These are phyloP conservation scores for Suhomyces guaymorum DNA, from an alignment of 1,139 yeast genomes.

Conservation along the genomic window DNA sequence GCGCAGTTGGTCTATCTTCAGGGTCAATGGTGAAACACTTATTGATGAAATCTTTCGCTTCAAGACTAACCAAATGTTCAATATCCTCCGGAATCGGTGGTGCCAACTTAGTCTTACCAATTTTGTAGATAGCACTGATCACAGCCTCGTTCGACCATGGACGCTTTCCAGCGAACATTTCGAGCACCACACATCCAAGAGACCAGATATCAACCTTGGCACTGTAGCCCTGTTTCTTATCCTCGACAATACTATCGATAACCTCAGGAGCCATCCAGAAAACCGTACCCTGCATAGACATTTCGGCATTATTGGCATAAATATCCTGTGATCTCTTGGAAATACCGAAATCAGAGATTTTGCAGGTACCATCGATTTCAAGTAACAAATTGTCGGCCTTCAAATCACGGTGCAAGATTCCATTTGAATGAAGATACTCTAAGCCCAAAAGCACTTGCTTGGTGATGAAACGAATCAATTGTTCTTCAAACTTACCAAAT, in stretches of 20 bases:
- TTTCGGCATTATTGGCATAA: slow-evolving; percentile 86
- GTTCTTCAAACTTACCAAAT: slow-evolving; percentile 84
- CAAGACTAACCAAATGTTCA: slow-evolving; percentile 55
- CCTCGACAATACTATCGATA: slow-evolving; percentile 73
- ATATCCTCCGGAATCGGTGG: slow-evolving; percentile 96
- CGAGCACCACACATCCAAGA: slow-evolving; percentile 91
- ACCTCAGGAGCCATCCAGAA: slow-evolving; percentile 99
- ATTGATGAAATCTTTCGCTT: slow-evolving; percentile 71
- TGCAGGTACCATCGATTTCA: slow-evolving; percentile 92
- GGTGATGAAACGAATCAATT: slow-evolving; percentile 69
- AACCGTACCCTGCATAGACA: slow-evolving; percentile 95
- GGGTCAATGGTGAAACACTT: slow-evolving; percentile 83
- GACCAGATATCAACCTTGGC: slow-evolving; percentile 96
- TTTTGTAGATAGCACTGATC: slow-evolving; percentile 74
- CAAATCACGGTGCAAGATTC: slow-evolving; percentile 91
- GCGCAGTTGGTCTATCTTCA: slow-evolving; percentile 84
- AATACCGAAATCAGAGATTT: slow-evolving; percentile 96
- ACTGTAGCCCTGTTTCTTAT: slow-evolving; percentile 87
- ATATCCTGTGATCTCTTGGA: slow-evolving; percentile 86
- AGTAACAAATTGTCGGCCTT: slow-evolving; percentile 91
- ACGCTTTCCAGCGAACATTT: slow-evolving; percentile 86
- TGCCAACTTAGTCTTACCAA: slow-evolving; percentile 73
- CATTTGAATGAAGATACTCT: slow-evolving; percentile 79
- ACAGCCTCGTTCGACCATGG: slow-evolving; percentile 85
- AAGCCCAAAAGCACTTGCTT: slow-evolving; percentile 82